phyloP scores from a whole-genome alignment of 306 rosid species.

The Vachellia collinsii region DNA sequence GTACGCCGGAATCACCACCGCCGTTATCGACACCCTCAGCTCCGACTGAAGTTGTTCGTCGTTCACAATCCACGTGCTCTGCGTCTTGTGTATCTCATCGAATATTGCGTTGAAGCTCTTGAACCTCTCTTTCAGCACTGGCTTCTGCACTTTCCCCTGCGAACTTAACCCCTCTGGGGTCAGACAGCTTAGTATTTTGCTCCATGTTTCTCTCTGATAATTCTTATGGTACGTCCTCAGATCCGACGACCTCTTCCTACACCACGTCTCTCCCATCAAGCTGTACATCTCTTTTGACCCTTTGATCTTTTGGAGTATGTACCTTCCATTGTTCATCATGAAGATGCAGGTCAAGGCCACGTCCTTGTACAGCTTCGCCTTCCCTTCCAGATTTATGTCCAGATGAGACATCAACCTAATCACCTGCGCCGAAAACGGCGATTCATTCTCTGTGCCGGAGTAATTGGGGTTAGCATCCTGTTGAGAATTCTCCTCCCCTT shows the following conservation, averaged over 20 bases:
- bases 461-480: neutral
- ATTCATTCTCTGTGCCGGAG: neutral
- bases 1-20: conserved; percentile 82
- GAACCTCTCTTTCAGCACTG: conserved; percentile 82
- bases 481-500: conserved; percentile 7
- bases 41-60: conserved; percentile 95
- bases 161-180: conserved; percentile 63
- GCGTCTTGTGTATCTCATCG: conserved; percentile 90
- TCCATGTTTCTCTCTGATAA: conserved; percentile 84
- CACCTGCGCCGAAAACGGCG: conserved; percentile 58
- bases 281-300: conserved; percentile 58
- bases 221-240: conserved; percentile 74
- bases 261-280: conserved; percentile 81
- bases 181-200: conserved; percentile 55
- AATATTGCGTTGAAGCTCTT: conserved; percentile 72
- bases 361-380: conserved; percentile 69
- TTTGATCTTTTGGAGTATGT: conserved; percentile 80
- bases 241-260: conserved; percentile 67
- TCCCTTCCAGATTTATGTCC: conserved; percentile 60
- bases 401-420: conserved; percentile 65
- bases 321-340: conserved; percentile 96
- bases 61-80: conserved; percentile 89
- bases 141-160: conserved; percentile 75
- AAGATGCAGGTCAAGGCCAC: conserved; percentile 62
- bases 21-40: conserved; percentile 80